phyloP scores from a whole-genome alignment of 73 alveolate species.

The Tetrahymena malaccensis region DNA sequence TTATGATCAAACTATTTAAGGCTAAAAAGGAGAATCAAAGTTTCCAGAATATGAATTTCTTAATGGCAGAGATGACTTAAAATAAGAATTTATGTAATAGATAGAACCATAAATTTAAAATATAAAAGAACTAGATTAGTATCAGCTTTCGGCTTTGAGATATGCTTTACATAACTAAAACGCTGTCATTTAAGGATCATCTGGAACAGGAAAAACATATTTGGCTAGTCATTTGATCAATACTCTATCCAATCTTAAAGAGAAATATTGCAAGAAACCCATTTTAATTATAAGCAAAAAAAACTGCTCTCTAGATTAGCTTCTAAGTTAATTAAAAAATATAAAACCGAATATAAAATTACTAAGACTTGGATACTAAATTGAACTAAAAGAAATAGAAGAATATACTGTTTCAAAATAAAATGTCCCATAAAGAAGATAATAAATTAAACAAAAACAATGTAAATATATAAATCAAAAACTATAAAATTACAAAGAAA shows the following conservation, averaged over 20 bases:
- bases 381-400: conserved; percentile 36
- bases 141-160: background rate
- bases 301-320: conserved; percentile 18
- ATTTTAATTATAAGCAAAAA: conserved; percentile 18
- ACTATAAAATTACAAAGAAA: background rate
- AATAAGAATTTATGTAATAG: background rate
- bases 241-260: background rate
- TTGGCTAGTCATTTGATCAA: conserved; percentile 61
- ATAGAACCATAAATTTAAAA: background rate
- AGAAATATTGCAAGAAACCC: background rate
- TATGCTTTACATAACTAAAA: background rate
- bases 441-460: background rate
- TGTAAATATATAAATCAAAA: background rate
- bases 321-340: background rate
- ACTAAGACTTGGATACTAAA: conserved; percentile 77
- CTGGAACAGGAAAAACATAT: conserved; percentile 91
- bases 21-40: background rate
- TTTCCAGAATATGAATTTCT: background rate
- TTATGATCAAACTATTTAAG: background rate
- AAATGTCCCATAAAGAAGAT: background rate
- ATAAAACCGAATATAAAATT: background rate
- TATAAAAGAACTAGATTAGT: background rate
- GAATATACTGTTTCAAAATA: background rate
- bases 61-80: background rate
- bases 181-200: conserved; percentile 86